Conservation (phyloP, 441 rosid species). For the Omphalea diandra region DNA sequence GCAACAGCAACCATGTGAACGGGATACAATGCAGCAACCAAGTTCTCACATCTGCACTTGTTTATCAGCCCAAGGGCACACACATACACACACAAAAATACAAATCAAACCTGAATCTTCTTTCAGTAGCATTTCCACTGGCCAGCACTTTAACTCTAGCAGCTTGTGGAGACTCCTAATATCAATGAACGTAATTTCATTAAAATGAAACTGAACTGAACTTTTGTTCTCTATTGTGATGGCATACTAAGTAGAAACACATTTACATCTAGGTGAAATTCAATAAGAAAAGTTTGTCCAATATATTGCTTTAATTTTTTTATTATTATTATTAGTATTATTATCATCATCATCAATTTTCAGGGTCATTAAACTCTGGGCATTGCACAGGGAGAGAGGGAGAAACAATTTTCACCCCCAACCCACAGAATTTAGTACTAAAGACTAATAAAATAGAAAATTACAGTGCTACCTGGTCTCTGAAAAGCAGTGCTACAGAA, state of each 20-base stretch:
- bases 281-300: neutral
- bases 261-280: neutral
- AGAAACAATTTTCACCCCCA: neutral
- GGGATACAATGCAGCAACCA: neutral
- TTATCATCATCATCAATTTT: too few relatives aligned
- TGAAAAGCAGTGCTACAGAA: neutral
- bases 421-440: too few relatives aligned
- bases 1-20: neutral
- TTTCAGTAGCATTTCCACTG: constrained; percentile 95
- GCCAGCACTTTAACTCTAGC: constrained; percentile 98
- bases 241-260: neutral
- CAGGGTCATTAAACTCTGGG: neutral
- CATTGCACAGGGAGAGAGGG: neutral
- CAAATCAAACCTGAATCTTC: constrained; percentile 83
- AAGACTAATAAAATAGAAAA: neutral
- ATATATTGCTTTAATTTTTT: neutral
- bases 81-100: too few relatives aligned
- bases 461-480: neutral
- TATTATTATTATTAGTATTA: too few relatives aligned
- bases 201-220: constrained; percentile 8
- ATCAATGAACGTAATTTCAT: constrained; percentile 24
- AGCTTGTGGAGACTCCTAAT: constrained; percentile 97
- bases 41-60: neutral
- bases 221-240: neutral
- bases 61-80: neutral